Evolutionary conservation across 169 alveolate genomes (phyloP).

Genomic region (Eimeria tenella): DNA sequence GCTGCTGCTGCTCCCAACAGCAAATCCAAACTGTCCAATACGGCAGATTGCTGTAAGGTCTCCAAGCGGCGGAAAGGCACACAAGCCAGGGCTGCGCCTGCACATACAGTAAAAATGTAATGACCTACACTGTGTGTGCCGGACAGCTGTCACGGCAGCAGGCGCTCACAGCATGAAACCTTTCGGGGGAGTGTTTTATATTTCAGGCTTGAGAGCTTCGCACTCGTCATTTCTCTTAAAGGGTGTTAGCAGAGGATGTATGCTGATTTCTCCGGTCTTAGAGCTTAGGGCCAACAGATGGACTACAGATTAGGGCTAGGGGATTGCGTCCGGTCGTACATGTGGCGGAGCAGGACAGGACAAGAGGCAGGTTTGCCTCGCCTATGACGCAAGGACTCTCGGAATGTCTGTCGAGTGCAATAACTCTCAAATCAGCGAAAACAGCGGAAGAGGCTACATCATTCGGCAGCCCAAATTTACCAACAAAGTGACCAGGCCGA

Average conservation of each 20-base stretch:
- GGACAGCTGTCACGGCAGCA: neutral
- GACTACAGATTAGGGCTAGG: neutral
- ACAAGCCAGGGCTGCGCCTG: constrained; percentile 23
- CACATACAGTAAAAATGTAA: neutral
- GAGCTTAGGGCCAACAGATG: neutral
- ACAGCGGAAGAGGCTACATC: neutral
- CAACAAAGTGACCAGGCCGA: neutral
- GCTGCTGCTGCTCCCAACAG: neutral
- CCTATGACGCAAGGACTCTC: neutral
- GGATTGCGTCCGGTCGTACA: neutral
- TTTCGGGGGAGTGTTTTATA: too few species aligned
- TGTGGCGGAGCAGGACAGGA: neutral
- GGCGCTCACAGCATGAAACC: neutral
- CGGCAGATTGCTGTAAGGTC: neutral
- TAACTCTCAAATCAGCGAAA: neutral
- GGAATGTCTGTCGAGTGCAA: neutral
- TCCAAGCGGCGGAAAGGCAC: constrained; percentile 35
- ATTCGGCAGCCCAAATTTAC: neutral
- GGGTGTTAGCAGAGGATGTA: too few species aligned
- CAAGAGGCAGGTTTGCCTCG: constrained; percentile 12
- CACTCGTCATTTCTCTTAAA: too few species aligned
- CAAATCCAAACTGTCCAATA: neutral
- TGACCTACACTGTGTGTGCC: neutral
- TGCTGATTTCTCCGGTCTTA: too few species aligned
- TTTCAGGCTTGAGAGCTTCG: too few species aligned